Evolutionary conservation across 2,329 filamentous ascomycete species (phyloP).

Genomic region (Alternaria infectoria): DNA sequence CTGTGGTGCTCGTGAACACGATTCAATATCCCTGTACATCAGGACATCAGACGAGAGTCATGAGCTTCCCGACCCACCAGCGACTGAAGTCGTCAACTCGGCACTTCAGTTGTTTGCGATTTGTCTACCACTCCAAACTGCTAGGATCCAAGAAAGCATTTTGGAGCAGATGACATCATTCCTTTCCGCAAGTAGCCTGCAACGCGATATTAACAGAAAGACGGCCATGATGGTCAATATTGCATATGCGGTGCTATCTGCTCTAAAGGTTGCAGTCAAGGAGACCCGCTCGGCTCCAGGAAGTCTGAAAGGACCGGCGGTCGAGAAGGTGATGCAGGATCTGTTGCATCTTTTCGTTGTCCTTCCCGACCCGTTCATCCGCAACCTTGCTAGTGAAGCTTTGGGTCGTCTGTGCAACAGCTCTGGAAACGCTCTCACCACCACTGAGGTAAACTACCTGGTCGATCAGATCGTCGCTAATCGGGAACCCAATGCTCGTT

Average conservation of each 20-base stretch:
- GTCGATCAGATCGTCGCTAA: conserved; percentile 95
- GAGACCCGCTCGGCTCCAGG: conserved; percentile 77
- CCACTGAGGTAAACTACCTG: conserved; percentile 85
- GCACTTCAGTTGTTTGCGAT: conserved; percentile 93
- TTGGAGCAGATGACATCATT: conserved; percentile 93
- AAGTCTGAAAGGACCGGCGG: conserved; percentile 73
- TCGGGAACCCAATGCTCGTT: conserved; percentile 88
- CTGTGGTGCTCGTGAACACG: conserved; percentile 85
- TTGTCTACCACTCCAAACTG: conserved; percentile 83
- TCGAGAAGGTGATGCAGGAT: conserved; percentile 73
- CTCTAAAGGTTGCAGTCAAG: conserved; percentile 82
- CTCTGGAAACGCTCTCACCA: conserved; percentile 88
- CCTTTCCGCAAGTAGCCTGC: conserved; percentile 77
- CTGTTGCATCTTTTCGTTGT: conserved; percentile 82
- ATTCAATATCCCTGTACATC: conserved; percentile 81
- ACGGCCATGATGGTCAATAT: conserved; percentile 92
- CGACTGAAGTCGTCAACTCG: conserved; percentile 92
- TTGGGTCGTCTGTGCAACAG: conserved; percentile 83
- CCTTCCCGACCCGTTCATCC: conserved; percentile 83
- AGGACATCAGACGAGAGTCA: conserved; percentile 57
- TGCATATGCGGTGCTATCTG: conserved; percentile 77
- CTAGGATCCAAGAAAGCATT: conserved; percentile 94
- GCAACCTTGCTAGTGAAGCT: conserved; percentile 82
- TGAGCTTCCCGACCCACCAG: conserved; percentile 74
- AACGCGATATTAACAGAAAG: conserved; percentile 85